A percentile compares a stretch with the other conserved stretches of the same genome.
phyloP scores from a whole-genome alignment of 345 rosid genomes.

The Boechera retrofracta region DNA sequence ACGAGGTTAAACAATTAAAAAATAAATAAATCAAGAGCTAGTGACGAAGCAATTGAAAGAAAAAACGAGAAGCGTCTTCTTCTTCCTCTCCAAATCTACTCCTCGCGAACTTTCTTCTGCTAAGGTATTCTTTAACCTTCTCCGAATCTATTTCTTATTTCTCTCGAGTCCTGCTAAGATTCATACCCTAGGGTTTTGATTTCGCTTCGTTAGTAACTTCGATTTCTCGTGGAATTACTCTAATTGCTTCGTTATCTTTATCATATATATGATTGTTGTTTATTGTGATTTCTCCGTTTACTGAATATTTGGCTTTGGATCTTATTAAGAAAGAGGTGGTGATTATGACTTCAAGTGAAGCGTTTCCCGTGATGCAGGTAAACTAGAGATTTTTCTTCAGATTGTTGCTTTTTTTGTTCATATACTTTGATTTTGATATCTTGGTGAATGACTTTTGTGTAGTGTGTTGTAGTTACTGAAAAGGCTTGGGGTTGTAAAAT shows the following conservation, averaged over 20 bases:
- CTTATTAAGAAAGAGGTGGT: conserved; percentile 20
- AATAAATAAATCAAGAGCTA: too few relatives aligned
- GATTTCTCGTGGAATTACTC: not conserved
- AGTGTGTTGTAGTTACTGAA: not conserved
- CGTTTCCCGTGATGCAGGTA: conserved; percentile 38
- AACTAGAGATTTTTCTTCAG: conserved; percentile 16
- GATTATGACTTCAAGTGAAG: conserved; percentile 35
- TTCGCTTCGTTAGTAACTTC: conserved; percentile 5
- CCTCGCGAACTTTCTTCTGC: conserved; percentile 18
- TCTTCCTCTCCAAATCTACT: conserved; percentile 12
- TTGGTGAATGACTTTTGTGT: not conserved
- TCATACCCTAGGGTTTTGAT: conserved; percentile 15
- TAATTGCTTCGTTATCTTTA: not conserved
- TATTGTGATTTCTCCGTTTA: not conserved
- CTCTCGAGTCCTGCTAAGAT: not conserved
- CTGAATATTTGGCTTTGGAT: not conserved
- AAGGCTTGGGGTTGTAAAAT: not conserved
- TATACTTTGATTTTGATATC: not conserved
- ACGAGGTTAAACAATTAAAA: not conserved
- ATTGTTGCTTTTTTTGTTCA: conserved; percentile 7
- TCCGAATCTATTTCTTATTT: not conserved
- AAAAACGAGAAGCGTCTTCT: conserved; percentile 3
- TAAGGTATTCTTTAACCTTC: conserved; percentile 8
- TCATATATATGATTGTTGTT: not conserved
- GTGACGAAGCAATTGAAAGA: conserved; percentile 8